These are phyloP conservation scores for Aureobasidium sp. DNA, from an alignment of 2,329 filamentous ascomycete species.

Conservation along the genomic window DNA sequence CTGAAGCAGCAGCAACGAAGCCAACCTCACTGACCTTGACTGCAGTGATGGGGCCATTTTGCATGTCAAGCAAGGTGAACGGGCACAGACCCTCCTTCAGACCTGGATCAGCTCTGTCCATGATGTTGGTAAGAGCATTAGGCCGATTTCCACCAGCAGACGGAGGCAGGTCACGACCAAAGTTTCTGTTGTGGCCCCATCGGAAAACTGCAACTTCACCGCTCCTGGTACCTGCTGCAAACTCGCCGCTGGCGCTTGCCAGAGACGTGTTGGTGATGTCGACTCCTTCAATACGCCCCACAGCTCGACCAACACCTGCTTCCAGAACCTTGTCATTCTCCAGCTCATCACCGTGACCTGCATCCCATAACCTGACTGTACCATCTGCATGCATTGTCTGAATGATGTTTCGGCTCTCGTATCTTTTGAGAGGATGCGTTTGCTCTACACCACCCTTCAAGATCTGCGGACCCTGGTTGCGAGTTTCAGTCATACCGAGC, in stretches of 20 bases:
- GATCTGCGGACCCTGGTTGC: conserved; percentile 68
- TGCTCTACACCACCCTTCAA: conserved; percentile 71
- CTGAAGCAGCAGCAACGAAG: conserved; percentile 80
- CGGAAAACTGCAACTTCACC: conserved; percentile 84
- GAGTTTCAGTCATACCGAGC: conserved; percentile 82
- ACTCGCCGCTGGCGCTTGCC: conserved; percentile 70
- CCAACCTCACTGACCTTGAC: conserved; percentile 84
- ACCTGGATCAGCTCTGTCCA: conserved; percentile 58
- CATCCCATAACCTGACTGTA: conserved; percentile 86
- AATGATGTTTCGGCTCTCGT: conserved; percentile 74
- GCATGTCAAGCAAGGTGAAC: conserved; percentile 70
- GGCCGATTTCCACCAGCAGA: conserved; percentile 40
- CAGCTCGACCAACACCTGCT: conserved; percentile 73
- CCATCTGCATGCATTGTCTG: conserved; percentile 86
- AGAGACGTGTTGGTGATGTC: conserved; percentile 73
- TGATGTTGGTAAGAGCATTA: conserved; percentile 60
- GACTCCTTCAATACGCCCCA: conserved; percentile 69
- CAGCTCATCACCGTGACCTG: conserved; percentile 83
- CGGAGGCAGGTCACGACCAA: conserved; percentile 51
- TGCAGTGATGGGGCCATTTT: conserved; percentile 70
- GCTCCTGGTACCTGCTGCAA: conserved; percentile 68
- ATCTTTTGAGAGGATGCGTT: conserved; percentile 60
- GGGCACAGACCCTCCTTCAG: conserved; percentile 77
- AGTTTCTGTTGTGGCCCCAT: conserved; percentile 73
- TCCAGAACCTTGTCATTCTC: conserved; percentile 78